Conservation (phyloP, 441 rosid genomes). For the Erysimum pusillum region DNA sequence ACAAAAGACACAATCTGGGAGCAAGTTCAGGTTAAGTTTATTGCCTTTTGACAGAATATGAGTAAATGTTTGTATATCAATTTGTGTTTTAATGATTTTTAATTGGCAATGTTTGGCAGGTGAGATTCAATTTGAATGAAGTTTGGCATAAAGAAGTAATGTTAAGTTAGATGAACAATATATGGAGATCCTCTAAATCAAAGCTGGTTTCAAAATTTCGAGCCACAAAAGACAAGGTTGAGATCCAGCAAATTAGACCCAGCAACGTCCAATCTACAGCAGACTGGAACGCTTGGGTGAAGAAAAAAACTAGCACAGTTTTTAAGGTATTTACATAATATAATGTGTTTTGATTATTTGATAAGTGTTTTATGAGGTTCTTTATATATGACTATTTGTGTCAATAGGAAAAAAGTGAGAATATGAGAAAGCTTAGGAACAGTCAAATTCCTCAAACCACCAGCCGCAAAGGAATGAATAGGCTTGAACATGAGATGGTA, state of each 20-base stretch:
- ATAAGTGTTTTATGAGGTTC: neutral
- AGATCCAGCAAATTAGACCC: neutral
- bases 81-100: neutral
- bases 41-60: neutral
- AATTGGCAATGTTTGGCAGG: neutral
- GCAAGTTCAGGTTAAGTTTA: neutral
- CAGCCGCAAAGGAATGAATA: neutral
- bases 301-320: neutral
- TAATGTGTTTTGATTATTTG: neutral
- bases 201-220: neutral
- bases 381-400: neutral
- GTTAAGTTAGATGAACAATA: neutral
- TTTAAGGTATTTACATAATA: slow-evolving; percentile 1
- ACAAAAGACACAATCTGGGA: neutral
- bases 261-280: neutral
- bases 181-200: neutral
- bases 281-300: slow-evolving; percentile 2
- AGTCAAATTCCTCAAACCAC: neutral
- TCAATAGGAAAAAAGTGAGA: neutral
- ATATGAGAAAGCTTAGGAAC: neutral
- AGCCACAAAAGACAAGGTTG: neutral
- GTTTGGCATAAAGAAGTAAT: neutral
- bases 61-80: neutral
- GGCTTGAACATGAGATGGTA: neutral
- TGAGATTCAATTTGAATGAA: neutral